Evolutionary conservation across 75 land plant genomes (phyloP).

Genomic region (Cryptomeria japonica): DNA sequence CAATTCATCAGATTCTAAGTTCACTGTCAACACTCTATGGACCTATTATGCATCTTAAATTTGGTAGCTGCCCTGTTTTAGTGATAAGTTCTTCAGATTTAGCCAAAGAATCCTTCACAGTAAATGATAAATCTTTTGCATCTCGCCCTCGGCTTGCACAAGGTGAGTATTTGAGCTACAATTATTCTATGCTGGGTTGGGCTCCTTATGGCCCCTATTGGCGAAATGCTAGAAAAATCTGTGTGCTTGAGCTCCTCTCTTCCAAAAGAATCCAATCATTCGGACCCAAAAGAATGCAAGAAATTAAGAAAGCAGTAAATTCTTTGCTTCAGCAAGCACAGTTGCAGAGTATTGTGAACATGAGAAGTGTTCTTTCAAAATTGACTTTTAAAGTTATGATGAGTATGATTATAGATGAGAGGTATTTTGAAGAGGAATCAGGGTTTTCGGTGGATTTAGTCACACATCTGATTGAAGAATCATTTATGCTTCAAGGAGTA

Average conservation of each 20-base stretch:
- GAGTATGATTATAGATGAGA: background rate
- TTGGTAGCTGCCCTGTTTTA: constrained; percentile 13
- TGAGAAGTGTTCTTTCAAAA: background rate
- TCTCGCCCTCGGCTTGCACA: constrained; percentile 8
- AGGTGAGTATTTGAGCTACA: constrained; percentile 12
- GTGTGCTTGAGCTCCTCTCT: constrained; percentile 44
- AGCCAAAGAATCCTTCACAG: constrained; percentile 30
- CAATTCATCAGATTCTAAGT: background rate
- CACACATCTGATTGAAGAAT: background rate
- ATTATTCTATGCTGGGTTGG: constrained; percentile 28
- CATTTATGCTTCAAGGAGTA: background rate
- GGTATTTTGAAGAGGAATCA: background rate
- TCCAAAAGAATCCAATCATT: constrained; percentile 24
- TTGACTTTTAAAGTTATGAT: background rate
- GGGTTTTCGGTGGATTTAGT: background rate
- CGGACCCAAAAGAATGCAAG: background rate
- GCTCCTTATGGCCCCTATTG: constrained; percentile 35
- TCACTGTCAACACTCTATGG: background rate
- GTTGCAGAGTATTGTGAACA: background rate
- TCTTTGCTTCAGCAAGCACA: background rate
- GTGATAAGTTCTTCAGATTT: constrained; percentile 29
- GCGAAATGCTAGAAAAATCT: constrained; percentile 37
- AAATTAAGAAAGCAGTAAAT: background rate
- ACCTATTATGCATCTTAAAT: constrained; percentile 3
- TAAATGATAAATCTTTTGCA: constrained; percentile 32